Base-by-base conservation (phyloP, 768 basidiomycete genomes). In the Multifurca ochricompacta region DNA sequence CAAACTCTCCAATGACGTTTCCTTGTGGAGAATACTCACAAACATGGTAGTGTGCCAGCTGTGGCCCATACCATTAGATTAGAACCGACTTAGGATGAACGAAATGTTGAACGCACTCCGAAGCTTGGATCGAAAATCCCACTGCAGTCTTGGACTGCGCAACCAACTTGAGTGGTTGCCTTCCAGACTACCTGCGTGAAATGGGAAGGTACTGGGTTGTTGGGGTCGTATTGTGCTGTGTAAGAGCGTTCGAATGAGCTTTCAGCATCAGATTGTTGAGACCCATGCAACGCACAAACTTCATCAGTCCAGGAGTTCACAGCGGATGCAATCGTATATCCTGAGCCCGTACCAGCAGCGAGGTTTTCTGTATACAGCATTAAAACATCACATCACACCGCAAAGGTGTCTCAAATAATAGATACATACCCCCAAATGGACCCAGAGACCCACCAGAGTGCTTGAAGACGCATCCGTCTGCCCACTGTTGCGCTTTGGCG, bases 171-270 rank as follows among this genome's bases (percentile, higher is more conserved):
- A 1, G 74, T 78, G 21, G 79, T 76, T 6, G 66, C 71, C 67
- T 87, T 87, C 85, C 86, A 88, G 7, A 88, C 84, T 5, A 85
- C 77, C 65, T 87, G 85, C 8, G 86, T 87, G 63, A 82, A 88
- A 65, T 88, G 86, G 44, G 82, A 84, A 16, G 76, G 62, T 36
- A 67, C 58, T 2, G 85, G 85, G 66, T 78, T 79, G 62, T 62
- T 73, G 32, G 82, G 69, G 60, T 81, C 60, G 64, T 85, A 86
- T 35, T 77, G 59, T 2, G 74, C 82, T 84, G 60, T 19, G n/a
- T 44, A 18, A 4, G 23, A 50, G 11, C 6, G 39, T 27, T 16
- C 53, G n/a, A 54, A 19, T 14, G 47, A 19, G 14, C 21, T 35
- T 44, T 35, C 37, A 23, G 11, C 18, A 18, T 46, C 50, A 18